Evolutionary conservation across 2,329 filamentous ascomycete species (phyloP), one percentile per base, ranked within the genome.

Genomic region (Microcyclosporella mali): DNA sequence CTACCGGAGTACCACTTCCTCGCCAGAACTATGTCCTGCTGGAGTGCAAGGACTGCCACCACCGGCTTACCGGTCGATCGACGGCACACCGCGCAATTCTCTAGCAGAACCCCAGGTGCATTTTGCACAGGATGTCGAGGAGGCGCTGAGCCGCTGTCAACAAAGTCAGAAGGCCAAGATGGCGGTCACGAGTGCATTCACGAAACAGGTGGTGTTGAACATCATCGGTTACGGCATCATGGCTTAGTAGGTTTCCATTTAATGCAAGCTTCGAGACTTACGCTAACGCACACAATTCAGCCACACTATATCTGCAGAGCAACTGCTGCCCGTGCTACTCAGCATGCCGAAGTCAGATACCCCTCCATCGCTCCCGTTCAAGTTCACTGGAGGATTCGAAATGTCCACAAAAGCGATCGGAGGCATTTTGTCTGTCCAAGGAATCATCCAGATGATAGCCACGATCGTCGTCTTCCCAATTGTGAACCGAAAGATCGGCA

Each of bases 241-340:
- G 46, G 90, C 90, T 51, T 95, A 94, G 88, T 95, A 76, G 79
- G 88, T 82, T 42, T 43, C 19, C 16, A 35, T 40, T 41, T 37
- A 17, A 27, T 37, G 40, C 35, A 39, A 18, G 34, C 41, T 31
- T 37, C 19, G 38, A 34, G 11, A 32, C 15, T 8, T 17, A 3
- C 34, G 41, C 41, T 38, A 35, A 44, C 41, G 28, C 16, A 35
- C 15, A 15, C 21, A 28, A 25, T 49, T 31, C 58, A 95, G 89
- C 70, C 90, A 97, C 69, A 95, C 90, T 10, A 95, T 98, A 67
- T 94, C 89, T 0, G 92, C 94, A 56, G 92, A 98, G 66, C 86
- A 95, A 60, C 77, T 97, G 37, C 82, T 97, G 56, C 90, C 92
- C 0, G 85, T 95, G 2, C 88, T 98, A 55, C 79, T 98, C 60